Base-by-base conservation (phyloP, 202 grass and related monocot species). In the Carex sylvatica region DNA sequence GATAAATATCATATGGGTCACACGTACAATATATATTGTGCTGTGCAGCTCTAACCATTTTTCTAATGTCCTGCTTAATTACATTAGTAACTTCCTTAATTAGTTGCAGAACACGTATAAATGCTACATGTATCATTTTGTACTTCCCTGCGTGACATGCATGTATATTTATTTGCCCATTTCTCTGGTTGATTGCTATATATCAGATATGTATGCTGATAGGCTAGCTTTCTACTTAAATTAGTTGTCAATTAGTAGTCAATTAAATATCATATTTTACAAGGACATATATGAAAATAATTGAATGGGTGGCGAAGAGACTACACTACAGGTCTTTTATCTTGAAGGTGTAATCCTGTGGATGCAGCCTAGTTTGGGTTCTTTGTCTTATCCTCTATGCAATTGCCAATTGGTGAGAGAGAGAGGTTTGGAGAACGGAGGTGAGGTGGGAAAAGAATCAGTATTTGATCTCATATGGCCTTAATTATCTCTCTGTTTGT, bases 241-340 rank as follows among this genome's bases (percentile, higher is more conserved):
- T 59, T 9, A 49, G 9, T 55, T 75, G 6, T 36, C 5, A 67
- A n/a, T n/a, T n/a, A n/a, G n/a, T n/a, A n/a, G n/a, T n/a, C n/a
- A n/a, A n/a, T n/a, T n/a, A n/a, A 35, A 66, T 35, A 33, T 30
- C 13, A n/a, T 24, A 38, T 1, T 67, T 67, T 36, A 67, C 14
- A 75, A 55, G 71, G 71, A 18, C 46, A 9, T 56, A 18, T 56
- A 76, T 56, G 72, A 76, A 54, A 76, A 76, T 44, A 40, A 19
- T 49, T 24, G 15, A 80, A 82, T 82, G 79, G 42, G 79, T 82
- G 79, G 79, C 61, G 66, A 66, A 66, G 79, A 82, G 38, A 66
- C 22, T 82, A 55, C 10, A 66, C 22, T 82, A 55, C 10, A 68
- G 36, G 38, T 16, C 44, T 55, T 80, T 68, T 82, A 82, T 68